phyloP scores from a whole-genome alignment of 106 monocot genomes.

The Posidonia australis region DNA sequence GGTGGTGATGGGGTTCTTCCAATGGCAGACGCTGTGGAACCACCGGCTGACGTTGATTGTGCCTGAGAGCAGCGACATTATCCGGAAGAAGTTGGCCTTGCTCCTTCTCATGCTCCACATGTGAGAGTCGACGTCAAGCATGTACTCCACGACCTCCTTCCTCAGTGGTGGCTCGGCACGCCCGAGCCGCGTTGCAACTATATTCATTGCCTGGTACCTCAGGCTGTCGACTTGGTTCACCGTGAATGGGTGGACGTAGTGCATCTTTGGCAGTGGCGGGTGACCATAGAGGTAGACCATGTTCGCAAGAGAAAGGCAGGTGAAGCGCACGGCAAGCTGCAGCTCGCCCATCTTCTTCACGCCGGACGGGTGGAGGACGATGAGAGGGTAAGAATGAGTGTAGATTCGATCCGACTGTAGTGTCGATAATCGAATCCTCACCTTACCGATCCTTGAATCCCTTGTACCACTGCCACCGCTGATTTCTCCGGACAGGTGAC shows the following conservation, averaged over 20 bases:
- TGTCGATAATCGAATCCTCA: constrained; percentile 63
- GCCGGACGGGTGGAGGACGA: constrained; percentile 39
- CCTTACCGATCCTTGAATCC: constrained; percentile 56
- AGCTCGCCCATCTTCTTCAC: constrained; percentile 80
- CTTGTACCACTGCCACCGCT: constrained; percentile 9
- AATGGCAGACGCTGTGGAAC: constrained; percentile 51
- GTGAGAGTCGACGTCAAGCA: constrained; percentile 56
- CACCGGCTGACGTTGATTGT: constrained; percentile 24
- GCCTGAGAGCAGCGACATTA: constrained; percentile 43
- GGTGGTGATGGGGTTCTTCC: constrained; percentile 65
- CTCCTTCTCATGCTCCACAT: constrained; percentile 81
- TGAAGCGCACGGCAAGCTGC: constrained; percentile 53
- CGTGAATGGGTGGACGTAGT: constrained; percentile 52
- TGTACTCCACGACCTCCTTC: constrained; percentile 63
- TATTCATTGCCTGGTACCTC: constrained; percentile 41
- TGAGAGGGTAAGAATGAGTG: constrained; percentile 55
- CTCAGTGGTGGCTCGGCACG: constrained; percentile 59
- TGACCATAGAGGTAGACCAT: constrained; percentile 46
- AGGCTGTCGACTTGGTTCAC: constrained; percentile 49
- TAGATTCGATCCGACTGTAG: constrained; percentile 47
- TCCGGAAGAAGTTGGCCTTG: constrained; percentile 66
- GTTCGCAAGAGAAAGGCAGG: constrained; percentile 34
- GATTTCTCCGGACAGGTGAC: constrained; percentile 28
- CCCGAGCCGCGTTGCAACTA: constrained; percentile 44
- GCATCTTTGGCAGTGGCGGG: constrained; percentile 51